These are phyloP conservation scores for Cercospora nicotianae DNA, from an alignment of 2,329 filamentous ascomycete genomes.

Conservation along the genomic window DNA sequence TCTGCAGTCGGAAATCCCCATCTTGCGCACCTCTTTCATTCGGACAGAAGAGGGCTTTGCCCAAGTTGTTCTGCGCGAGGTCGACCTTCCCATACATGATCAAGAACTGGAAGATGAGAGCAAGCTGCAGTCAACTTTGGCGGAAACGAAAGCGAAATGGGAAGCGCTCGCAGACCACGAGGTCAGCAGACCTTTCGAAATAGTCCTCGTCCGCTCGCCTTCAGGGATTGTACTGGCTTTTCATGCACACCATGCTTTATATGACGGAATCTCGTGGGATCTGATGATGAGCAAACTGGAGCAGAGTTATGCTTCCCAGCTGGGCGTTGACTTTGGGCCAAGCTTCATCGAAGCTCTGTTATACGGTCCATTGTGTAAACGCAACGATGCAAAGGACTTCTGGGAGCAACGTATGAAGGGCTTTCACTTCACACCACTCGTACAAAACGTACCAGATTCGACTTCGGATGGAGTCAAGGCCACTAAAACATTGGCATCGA, in stretches of 20 bases:
- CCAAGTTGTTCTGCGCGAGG: constrained; percentile 63
- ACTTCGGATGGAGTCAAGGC: not conserved
- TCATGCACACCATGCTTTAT: constrained; percentile 80
- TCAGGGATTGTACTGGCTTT: constrained; percentile 53
- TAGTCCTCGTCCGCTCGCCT: constrained; percentile 46
- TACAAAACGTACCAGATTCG: not conserved
- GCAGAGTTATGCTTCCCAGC: constrained; percentile 48
- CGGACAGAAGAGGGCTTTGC: constrained; percentile 72
- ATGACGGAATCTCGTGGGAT: constrained; percentile 78
- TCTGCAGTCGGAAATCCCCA: constrained; percentile 56
- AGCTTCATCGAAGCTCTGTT: constrained; percentile 67
- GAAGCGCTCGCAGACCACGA: constrained; percentile 52
- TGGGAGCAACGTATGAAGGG: constrained; percentile 62
- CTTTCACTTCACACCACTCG: constrained; percentile 28
- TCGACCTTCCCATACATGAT: constrained; percentile 29
- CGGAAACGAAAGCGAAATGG: constrained; percentile 53
- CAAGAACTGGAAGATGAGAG: constrained; percentile 46
- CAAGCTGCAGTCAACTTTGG: constrained; percentile 40
- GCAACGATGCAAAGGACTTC: constrained; percentile 58
- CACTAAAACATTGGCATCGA: not conserved
- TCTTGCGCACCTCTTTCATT: constrained; percentile 72
- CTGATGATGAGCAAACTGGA: constrained; percentile 64
- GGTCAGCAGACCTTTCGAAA: constrained; percentile 55
- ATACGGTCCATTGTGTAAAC: constrained; percentile 63
- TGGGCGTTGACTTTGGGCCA: constrained; percentile 43